Conservation (phyloP, 2,329 filamentous ascomycete genomes). For the Fusarium heterosporum region DNA sequence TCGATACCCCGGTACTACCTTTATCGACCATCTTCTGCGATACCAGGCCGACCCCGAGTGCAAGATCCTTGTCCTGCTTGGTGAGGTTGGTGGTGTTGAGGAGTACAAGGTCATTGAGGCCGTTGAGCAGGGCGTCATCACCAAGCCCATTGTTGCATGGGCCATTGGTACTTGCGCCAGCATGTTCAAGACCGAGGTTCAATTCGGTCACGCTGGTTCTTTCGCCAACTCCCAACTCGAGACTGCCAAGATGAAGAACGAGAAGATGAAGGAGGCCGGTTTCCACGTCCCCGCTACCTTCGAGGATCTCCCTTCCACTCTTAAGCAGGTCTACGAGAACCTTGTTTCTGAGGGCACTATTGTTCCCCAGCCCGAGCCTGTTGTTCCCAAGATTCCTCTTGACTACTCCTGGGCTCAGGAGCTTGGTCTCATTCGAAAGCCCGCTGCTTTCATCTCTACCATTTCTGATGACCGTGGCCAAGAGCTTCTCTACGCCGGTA, state of each 20-base stretch:
- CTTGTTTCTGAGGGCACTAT: constrained; percentile 88
- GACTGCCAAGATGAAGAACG: constrained; percentile 96
- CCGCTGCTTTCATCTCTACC: constrained; percentile 99
- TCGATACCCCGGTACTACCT: constrained; percentile 97
- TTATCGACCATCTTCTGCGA: constrained; percentile 97
- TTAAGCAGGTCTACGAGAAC: constrained; percentile 87
- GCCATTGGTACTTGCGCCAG: constrained; percentile 98
- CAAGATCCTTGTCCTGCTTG: constrained; percentile 96
- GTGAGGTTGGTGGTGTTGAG: constrained; percentile 99
- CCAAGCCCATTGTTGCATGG: constrained; percentile 99
- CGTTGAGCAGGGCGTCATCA: constrained; percentile 93
- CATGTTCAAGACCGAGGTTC: constrained; percentile 99
- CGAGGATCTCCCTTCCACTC: constrained; percentile 86
- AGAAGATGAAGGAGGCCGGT: constrained; percentile 93
- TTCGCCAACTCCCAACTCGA: constrained; percentile 99
- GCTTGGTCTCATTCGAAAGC: constrained; percentile 99
- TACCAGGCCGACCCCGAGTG: constrained; percentile 97
- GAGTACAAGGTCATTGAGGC: constrained; percentile 99
- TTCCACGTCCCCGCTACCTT: constrained; percentile 96
- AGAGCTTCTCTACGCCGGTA: constrained; percentile 97
- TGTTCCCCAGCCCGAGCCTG: constrained; percentile 86
- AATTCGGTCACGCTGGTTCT: constrained; percentile 98
- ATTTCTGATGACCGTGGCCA: constrained; percentile 99
- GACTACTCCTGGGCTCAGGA: constrained; percentile 99
- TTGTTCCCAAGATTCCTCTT: constrained; percentile 98